phyloP scores from a whole-genome alignment of 164 flowering plant genomes.

The Umbilicus rupestris region DNA sequence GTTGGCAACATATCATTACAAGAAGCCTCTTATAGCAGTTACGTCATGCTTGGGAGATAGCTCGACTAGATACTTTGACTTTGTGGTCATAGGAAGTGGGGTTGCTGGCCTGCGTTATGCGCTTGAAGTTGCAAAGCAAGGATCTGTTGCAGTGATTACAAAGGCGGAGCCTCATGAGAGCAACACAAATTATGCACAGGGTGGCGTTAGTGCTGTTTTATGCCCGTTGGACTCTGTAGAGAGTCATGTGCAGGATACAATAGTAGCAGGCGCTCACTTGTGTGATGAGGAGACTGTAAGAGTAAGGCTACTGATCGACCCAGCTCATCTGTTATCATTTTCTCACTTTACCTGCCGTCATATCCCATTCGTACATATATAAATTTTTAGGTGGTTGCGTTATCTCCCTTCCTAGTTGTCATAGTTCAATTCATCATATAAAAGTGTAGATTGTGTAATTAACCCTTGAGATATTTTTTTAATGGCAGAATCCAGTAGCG shows the following conservation, averaged over 20 bases:
- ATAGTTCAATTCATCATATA: too few relatives aligned
- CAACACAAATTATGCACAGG: slow-evolving; percentile 98
- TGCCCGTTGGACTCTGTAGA: slow-evolving; percentile 88
- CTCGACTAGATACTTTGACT: slow-evolving; percentile 69
- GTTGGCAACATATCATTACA: slow-evolving; percentile 13
- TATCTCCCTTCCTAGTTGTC: too few relatives aligned
- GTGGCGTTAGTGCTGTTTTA: slow-evolving; percentile 95
- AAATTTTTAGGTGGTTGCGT: too few relatives aligned
- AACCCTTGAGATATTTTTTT: background rate
- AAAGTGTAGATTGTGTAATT: background rate
- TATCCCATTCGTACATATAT: background rate
- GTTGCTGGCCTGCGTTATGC: slow-evolving; percentile 73
- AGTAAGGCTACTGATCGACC: slow-evolving; percentile 32
- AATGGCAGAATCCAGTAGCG: background rate
- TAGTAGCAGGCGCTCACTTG: slow-evolving; percentile 92
- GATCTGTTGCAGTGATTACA: slow-evolving; percentile 92
- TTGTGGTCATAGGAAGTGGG: slow-evolving; percentile 85
- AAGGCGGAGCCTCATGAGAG: slow-evolving; percentile 96
- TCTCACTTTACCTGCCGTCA: background rate
- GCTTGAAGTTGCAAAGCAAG: slow-evolving; percentile 25
- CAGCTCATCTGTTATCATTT: background rate
- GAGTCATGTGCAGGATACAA: slow-evolving; percentile 86
- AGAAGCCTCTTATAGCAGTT: slow-evolving; percentile 23
- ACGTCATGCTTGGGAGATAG: slow-evolving; percentile 40
- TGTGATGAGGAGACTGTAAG: slow-evolving; percentile 97